Conservation (phyloP, 2,329 filamentous ascomycete genomes). For the Phaeoacremonium minimum region DNA sequence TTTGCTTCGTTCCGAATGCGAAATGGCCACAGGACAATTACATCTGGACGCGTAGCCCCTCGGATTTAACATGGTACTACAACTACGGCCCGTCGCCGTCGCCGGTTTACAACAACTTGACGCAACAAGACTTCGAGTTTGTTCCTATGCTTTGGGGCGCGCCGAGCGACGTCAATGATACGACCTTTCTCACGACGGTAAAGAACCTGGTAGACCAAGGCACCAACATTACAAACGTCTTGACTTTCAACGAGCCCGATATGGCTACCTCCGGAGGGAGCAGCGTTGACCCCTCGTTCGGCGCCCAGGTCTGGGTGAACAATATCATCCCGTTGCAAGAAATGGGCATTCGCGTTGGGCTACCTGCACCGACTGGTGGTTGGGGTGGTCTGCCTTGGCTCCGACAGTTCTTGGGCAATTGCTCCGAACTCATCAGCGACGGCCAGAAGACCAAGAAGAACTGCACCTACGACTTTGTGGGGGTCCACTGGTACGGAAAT, state of each 20-base stretch:
- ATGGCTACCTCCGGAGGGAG: conserved; percentile 56
- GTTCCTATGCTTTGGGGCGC: conserved; percentile 79
- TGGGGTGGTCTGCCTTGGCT: conserved; percentile 62
- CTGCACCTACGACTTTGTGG: conserved; percentile 61
- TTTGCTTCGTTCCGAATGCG: conserved; percentile 60
- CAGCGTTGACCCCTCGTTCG: conserved; percentile 51
- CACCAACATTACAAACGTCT: conserved; percentile 59
- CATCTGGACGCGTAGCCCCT: conserved; percentile 54
- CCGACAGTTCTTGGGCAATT: conserved; percentile 59
- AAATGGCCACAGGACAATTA: conserved; percentile 56
- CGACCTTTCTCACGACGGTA: conserved; percentile 58
- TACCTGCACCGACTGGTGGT: conserved; percentile 66
- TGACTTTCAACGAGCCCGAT: conserved; percentile 82
- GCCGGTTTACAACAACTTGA: conserved; percentile 37
- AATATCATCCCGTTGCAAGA: conserved; percentile 66
- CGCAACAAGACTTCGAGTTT: conserved; percentile 61
- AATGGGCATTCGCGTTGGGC: conserved; percentile 62
- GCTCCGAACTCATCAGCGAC: conserved; percentile 52
- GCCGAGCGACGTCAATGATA: conserved; percentile 40
- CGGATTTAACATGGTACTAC: conserved; percentile 78
- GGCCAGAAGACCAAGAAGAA: conserved; percentile 32
- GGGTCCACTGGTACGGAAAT: conserved; percentile 65
- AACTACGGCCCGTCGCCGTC: conserved; percentile 65
- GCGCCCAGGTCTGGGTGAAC: conserved; percentile 65
- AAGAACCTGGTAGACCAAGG: conserved; percentile 47